Evolutionary conservation across 2,329 filamentous ascomycete species (phyloP).

Genomic region (Eurotiales sp.): DNA sequence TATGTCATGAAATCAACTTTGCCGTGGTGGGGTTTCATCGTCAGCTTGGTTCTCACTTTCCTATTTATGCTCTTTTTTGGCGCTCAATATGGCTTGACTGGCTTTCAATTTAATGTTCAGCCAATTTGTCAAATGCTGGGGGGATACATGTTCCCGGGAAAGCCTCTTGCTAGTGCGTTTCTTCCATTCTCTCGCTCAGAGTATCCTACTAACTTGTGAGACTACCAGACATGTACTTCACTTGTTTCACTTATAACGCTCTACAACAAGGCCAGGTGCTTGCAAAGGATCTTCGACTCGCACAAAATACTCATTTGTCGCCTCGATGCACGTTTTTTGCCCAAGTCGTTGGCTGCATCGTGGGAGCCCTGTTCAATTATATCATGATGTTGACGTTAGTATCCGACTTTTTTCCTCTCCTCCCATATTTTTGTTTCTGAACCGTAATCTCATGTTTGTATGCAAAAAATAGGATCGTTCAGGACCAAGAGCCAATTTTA

Average conservation of each 20-base stretch:
- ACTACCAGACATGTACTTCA: slow-evolving; percentile 31
- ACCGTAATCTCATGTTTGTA: too few relatives aligned
- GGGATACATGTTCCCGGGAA: slow-evolving; percentile 44
- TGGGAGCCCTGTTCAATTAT: slow-evolving; percentile 42
- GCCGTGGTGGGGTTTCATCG: slow-evolving; percentile 41
- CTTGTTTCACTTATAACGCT: slow-evolving; percentile 29
- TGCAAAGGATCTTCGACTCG: slow-evolving; percentile 32
- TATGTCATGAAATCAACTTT: slow-evolving; percentile 27
- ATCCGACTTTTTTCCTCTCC: slow-evolving; percentile 8
- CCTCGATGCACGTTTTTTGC: slow-evolving; percentile 43
- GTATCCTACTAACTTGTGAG: too few relatives aligned
- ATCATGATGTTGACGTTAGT: slow-evolving; percentile 34
- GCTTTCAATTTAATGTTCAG: slow-evolving; percentile 41
- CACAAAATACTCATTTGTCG: slow-evolving; percentile 34
- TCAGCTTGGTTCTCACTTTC: slow-evolving; percentile 34
- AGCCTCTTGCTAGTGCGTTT: too few relatives aligned
- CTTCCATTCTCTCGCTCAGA: slow-evolving; percentile 19
- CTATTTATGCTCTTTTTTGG: slow-evolving; percentile 41
- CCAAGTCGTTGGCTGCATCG: slow-evolving; percentile 23
- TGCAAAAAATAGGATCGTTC: slow-evolving; percentile 41
- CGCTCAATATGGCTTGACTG: slow-evolving; percentile 35
- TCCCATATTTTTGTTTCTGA: neutral
- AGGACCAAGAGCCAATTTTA: slow-evolving; percentile 42
- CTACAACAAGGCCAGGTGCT: slow-evolving; percentile 26
- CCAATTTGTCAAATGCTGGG: slow-evolving; percentile 47